phyloP scores from a whole-genome alignment of 352 stramenopile genomes.

The Pythium folliculosum region DNA sequence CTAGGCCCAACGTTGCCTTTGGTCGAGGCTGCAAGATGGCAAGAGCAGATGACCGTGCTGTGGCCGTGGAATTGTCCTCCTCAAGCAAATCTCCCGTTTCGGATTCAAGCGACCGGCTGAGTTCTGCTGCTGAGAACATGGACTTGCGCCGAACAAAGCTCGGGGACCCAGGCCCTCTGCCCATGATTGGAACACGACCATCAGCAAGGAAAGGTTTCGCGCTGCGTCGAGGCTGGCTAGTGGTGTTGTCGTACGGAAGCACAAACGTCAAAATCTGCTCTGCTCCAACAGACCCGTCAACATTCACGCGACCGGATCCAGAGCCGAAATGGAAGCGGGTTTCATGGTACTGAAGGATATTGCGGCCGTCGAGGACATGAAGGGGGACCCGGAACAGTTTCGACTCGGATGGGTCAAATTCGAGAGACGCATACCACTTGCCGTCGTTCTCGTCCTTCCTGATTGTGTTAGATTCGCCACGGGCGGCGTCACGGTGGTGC shows the following conservation, averaged over 20 bases:
- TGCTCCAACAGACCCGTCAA: constrained; percentile 24
- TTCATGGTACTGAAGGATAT: constrained; percentile 63
- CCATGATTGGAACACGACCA: constrained; percentile 81
- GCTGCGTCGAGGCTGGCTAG: constrained; percentile 3
- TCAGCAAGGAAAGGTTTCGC: constrained; percentile 46
- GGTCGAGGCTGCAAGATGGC: constrained; percentile 72
- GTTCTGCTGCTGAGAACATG: constrained; percentile 63
- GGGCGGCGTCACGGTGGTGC: constrained; percentile 34
- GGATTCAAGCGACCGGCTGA: constrained; percentile 33
- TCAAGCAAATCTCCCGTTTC: constrained; percentile 28
- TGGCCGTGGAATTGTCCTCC: constrained; percentile 41
- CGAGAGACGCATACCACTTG: constrained; percentile 47
- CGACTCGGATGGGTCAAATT: constrained; percentile 42
- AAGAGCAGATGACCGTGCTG: constrained; percentile 51
- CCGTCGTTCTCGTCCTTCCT: constrained; percentile 32
- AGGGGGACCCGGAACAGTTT: constrained; percentile 51
- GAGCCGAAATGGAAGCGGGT: constrained; percentile 57
- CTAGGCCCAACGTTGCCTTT: constrained; percentile 56
- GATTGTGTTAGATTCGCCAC: constrained; percentile 1
- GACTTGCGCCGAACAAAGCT: constrained; percentile 81
- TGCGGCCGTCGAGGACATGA: constrained; percentile 52
- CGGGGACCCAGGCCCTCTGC: constrained; percentile 76
- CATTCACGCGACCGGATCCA: constrained; percentile 7
- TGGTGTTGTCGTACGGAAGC: constrained; percentile 45
- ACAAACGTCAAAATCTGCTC: constrained; percentile 63